Evolutionary conservation across 208 protist species (phyloP).

Genomic region (Acanthamoeba sp.): DNA sequence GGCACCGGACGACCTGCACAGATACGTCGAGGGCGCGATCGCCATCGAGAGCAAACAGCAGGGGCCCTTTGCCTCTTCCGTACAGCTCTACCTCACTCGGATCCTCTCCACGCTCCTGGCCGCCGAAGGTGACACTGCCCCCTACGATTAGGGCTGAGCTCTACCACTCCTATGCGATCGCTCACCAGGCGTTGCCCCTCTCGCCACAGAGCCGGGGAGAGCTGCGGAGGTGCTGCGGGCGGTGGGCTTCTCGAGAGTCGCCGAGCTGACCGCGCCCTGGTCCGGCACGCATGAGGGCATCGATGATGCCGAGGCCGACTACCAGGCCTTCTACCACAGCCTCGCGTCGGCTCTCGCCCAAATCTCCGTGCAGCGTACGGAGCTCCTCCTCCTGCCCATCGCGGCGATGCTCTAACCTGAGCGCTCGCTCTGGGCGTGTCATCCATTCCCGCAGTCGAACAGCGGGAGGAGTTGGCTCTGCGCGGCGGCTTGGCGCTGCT

Average conservation of each 20-base stretch:
- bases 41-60: neutral
- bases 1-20: neutral
- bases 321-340: neutral
- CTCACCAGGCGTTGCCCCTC: too few relatives aligned
- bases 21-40: neutral
- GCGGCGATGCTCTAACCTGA: too few relatives aligned
- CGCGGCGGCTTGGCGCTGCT: neutral
- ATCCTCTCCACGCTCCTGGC: neutral
- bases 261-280: neutral
- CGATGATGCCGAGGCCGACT: neutral
- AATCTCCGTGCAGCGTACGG: neutral
- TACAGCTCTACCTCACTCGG: neutral
- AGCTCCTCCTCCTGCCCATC: neutral
- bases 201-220: neutral
- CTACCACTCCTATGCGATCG: too few relatives aligned
- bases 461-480: neutral
- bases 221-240: neutral
- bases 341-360: neutral
- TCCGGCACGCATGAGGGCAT: neutral
- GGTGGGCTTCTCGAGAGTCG: neutral
- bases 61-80: neutral
- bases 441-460: neutral
- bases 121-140: neutral
- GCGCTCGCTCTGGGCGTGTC: neutral
- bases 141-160: too few relatives aligned